Evolutionary conservation across 2,329 filamentous ascomycete species (phyloP).

Genomic region (Graphilbum sp.): DNA sequence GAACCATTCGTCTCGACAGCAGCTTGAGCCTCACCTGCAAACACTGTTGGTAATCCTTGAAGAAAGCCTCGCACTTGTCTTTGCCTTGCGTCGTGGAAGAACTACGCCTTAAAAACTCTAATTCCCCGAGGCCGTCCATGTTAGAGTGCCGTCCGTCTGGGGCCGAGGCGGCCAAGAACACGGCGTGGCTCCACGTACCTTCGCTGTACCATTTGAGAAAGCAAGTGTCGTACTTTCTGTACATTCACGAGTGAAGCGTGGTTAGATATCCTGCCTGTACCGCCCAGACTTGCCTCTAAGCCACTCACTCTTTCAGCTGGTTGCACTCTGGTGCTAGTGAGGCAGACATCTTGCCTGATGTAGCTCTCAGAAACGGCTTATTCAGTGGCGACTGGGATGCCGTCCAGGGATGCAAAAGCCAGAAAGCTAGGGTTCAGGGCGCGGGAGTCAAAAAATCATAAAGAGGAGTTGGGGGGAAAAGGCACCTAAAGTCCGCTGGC

Average conservation of each 20-base stretch:
- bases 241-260: constrained; percentile 5
- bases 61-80: constrained; percentile 64
- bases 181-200: constrained; percentile 37
- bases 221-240: constrained; percentile 84
- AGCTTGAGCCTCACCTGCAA: constrained; percentile 44
- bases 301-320: constrained; percentile 74
- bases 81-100: constrained; percentile 54
- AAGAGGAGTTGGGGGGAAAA: too few relatives aligned
- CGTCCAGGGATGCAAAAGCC: too few relatives aligned
- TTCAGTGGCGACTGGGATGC: too few relatives aligned
- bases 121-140: too few relatives aligned
- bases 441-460: too few relatives aligned
- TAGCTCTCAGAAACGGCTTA: too few relatives aligned
- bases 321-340: constrained; percentile 93
- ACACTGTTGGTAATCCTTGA: constrained; percentile 79
- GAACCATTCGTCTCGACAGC: background rate
- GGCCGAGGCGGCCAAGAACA: too few relatives aligned
- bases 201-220: constrained; percentile 99
- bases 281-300: background rate
- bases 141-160: too few relatives aligned
- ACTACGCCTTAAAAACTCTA: constrained; percentile 83
- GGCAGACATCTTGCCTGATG: constrained; percentile 55
- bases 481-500: too few relatives aligned
- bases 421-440: too few relatives aligned
- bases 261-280: background rate